Conservation (phyloP, 1,284 basidiomycete species). For the Lentinus polychrous region DNA sequence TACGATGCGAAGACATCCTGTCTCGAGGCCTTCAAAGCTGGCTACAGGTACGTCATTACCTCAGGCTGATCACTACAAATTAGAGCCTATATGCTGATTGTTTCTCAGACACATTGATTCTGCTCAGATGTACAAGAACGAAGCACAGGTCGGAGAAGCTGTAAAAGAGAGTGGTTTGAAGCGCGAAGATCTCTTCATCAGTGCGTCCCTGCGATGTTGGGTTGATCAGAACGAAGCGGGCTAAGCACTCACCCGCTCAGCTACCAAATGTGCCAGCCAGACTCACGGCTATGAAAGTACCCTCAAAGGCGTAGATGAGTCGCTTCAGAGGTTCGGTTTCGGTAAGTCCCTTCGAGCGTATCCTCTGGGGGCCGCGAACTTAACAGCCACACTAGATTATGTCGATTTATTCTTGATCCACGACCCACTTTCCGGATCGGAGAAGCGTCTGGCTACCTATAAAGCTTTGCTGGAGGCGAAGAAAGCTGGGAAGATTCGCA, state of each 20-base stretch:
- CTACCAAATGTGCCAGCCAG: slow-evolving; percentile 6
- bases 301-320: slow-evolving; percentile 18
- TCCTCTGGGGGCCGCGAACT: too few relatives aligned
- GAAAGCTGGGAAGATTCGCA: slow-evolving; percentile 43
- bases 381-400: slow-evolving; percentile 36
- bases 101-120: slow-evolving; percentile 57
- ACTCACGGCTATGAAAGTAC: slow-evolving; percentile 21
- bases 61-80: too few relatives aligned
- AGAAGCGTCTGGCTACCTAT: slow-evolving; percentile 39
- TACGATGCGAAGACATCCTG: slow-evolving; percentile 51
- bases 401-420: slow-evolving; percentile 61
- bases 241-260: not conserved
- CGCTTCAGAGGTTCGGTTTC: slow-evolving; percentile 15
- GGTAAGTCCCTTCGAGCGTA: slow-evolving; percentile 16
- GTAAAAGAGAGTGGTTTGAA: slow-evolving; percentile 45
- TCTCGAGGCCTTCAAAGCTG: slow-evolving; percentile 64
- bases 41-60: slow-evolving; percentile 58
- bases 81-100: not conserved
- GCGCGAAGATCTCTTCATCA: slow-evolving; percentile 61
- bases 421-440: slow-evolving; percentile 37
- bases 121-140: slow-evolving; percentile 72
- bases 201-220: slow-evolving; percentile 31
- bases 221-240: not conserved
- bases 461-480: slow-evolving; percentile 38
- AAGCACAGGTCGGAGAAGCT: slow-evolving; percentile 55